phyloP scores from a whole-genome alignment of 2,329 filamentous ascomycete genomes.

The Ceratocystis harringtonii region DNA sequence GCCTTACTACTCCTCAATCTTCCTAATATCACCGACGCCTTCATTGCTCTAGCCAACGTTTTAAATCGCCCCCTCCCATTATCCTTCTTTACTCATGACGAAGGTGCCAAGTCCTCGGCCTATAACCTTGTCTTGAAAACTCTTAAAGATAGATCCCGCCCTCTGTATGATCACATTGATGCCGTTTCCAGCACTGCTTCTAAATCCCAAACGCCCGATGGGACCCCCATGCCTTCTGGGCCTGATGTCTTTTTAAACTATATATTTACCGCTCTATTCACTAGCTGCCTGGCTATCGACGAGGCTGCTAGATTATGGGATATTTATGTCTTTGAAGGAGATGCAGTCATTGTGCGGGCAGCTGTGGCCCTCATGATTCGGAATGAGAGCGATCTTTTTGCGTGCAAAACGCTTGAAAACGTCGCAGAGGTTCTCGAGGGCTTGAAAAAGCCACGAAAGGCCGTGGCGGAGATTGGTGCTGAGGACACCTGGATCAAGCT shows the following conservation, averaged over 20 bases:
- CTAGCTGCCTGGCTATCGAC: constrained; percentile 48
- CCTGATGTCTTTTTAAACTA: constrained; percentile 41
- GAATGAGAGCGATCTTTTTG: constrained; percentile 37
- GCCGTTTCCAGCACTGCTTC: constrained; percentile 3
- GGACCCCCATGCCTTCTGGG: not conserved
- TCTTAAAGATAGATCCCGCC: constrained; percentile 47
- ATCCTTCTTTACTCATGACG: constrained; percentile 58
- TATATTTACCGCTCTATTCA: constrained; percentile 52
- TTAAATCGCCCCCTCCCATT: constrained; percentile 62
- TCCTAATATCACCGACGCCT: constrained; percentile 45
- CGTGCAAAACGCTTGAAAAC: constrained; percentile 31
- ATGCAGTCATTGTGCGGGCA: constrained; percentile 54
- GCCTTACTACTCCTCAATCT: constrained; percentile 61
- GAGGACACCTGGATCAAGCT: constrained; percentile 34
- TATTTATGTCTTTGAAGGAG: constrained; percentile 69
- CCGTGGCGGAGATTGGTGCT: constrained; percentile 31
- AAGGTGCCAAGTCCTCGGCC: constrained; percentile 50
- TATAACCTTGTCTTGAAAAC: constrained; percentile 56
- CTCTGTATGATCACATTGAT: constrained; percentile 48
- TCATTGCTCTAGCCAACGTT: constrained; percentile 59
- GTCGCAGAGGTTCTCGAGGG: constrained; percentile 28
- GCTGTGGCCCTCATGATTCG: constrained; percentile 50
- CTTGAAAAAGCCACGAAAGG: constrained; percentile 24
- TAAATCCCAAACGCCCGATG: not conserved
- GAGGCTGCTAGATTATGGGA: constrained; percentile 64